These are phyloP conservation scores for Coccomyxa sp. DNA, from an alignment of 139 green algal species.

Conservation along the genomic window DNA sequence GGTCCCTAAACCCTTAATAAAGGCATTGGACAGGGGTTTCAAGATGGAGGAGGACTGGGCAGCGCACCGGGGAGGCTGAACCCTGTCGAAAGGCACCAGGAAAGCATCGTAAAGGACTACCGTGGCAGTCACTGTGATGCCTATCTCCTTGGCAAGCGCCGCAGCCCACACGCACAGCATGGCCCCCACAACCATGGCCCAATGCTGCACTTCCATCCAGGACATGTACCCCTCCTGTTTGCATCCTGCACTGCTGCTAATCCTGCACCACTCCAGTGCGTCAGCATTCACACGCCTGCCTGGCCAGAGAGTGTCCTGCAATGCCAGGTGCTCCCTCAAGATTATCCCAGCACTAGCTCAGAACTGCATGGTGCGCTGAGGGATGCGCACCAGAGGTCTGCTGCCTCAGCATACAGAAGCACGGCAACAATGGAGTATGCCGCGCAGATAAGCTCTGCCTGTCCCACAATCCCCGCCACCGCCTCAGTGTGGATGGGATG, in stretches of 20 bases:
- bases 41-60: too few species aligned
- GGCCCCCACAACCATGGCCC: slow-evolving; percentile 27
- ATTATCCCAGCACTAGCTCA: too few species aligned
- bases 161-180: slow-evolving; percentile 37
- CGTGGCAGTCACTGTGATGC: slow-evolving; percentile 52
- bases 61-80: too few species aligned
- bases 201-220: slow-evolving; percentile 25
- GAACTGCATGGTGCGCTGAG: not conserved
- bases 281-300: too few species aligned
- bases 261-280: not conserved
- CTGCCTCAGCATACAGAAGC: slow-evolving; percentile 46
- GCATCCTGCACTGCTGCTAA: not conserved
- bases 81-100: not conserved
- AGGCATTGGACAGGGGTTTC: too few species aligned
- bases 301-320: too few species aligned
- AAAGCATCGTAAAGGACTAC: slow-evolving; percentile 58
- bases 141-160: slow-evolving; percentile 76
- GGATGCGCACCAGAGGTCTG: slow-evolving; percentile 11
- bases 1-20: too few species aligned
- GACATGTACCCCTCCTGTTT: not conserved
- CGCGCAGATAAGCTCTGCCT: slow-evolving; percentile 64
- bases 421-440: slow-evolving; percentile 46
- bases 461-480: slow-evolving; percentile 70
- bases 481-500: slow-evolving; percentile 75
- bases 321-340: too few species aligned